Evolutionary conservation across 169 alveolate genomes (phyloP), one percentile per base, ranked within the genome.

Genomic region (Plasmodium knowlesi): DNA sequence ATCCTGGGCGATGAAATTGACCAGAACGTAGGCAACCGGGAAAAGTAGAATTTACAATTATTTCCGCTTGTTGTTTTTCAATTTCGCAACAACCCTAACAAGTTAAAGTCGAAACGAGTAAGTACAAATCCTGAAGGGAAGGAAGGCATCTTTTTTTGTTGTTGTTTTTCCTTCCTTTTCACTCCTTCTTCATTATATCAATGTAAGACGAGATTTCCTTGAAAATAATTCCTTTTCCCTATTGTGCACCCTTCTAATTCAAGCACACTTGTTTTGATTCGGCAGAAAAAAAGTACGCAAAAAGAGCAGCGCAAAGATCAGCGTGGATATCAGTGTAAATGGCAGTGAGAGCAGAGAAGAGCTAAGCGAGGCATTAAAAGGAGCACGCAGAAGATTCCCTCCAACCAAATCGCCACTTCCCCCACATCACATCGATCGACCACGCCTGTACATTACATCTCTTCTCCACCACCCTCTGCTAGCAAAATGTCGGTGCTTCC

Each of bases 401-500:
- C 37, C 37, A 25, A 25, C 30, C 9, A 67, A 67, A 28, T 16
- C 22, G 25, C 25, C 61, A 19, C 22, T 14, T 50, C 6, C 9
- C 61, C 61, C 61, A 16, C 61, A 14, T 50, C 22, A 14, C 61
- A 16, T 16, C 61, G n/a, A n/a, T n/a, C n/a, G n/a, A n/a, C n/a
- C n/a, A n/a, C n/a, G n/a, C n/a, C n/a, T n/a, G n/a, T n/a, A n/a
- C n/a, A 14, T 50, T 16, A 14, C 61, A 16, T 16, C 61, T 37
- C 34, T 25, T 30, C 39, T 61, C 54, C 46, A 30, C 82, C 83
- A 79, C 32, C 72, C 53, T 46, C 92, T 83, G 82, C 83, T 8
- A 92, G 84, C 9, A 95, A 67, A 74, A 82, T 86, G 92, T 83
- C 92, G 32, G 72, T 53, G 50, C 72, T 80, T 73, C 90, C 90